Evolutionary conservation across 306 rosid genomes (phyloP).

Genomic region (Glycyrrhiza uralensis): DNA sequence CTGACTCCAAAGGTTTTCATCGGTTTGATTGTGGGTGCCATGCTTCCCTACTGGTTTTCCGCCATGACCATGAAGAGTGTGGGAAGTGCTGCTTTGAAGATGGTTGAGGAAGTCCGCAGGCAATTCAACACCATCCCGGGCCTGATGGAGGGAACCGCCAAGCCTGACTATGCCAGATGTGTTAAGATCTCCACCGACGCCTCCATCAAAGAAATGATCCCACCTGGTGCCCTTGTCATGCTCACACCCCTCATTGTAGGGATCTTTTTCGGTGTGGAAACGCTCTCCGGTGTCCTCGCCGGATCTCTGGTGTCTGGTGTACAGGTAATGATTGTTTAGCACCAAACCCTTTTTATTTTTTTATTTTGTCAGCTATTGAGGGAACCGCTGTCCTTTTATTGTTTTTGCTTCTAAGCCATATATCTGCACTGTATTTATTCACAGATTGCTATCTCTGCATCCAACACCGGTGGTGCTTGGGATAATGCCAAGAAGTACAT

Average conservation of each 20-base stretch:
- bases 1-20: constrained; percentile 91
- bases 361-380: background rate
- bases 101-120: constrained; percentile 98
- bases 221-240: constrained; percentile 98
- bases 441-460: constrained; percentile 94
- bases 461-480: constrained; percentile 99
- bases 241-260: constrained; percentile 92
- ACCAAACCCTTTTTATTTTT: background rate
- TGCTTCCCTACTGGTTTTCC: constrained; percentile 99
- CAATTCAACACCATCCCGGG: constrained; percentile 93
- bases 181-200: constrained; percentile 96
- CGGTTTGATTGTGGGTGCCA: constrained; percentile 84
- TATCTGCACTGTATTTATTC: background rate
- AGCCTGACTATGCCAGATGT: constrained; percentile 92
- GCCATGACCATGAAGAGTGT: constrained; percentile 99
- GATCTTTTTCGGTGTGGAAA: constrained; percentile 90
- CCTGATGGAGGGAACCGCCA: constrained; percentile 87
- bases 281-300: constrained; percentile 94
- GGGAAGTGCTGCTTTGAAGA: constrained; percentile 93
- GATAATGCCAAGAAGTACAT: constrained; percentile 97
- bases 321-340: constrained; percentile 47
- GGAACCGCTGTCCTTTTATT: background rate
- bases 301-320: constrained; percentile 94
- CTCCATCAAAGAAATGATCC: constrained; percentile 92
- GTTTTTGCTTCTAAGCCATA: background rate